Percentiles rank a stretch among this genome's conserved stretches.
Evolutionary conservation across 148 eudicot species (phyloP).

Genomic region (Vaccinium vitisidaea): DNA sequence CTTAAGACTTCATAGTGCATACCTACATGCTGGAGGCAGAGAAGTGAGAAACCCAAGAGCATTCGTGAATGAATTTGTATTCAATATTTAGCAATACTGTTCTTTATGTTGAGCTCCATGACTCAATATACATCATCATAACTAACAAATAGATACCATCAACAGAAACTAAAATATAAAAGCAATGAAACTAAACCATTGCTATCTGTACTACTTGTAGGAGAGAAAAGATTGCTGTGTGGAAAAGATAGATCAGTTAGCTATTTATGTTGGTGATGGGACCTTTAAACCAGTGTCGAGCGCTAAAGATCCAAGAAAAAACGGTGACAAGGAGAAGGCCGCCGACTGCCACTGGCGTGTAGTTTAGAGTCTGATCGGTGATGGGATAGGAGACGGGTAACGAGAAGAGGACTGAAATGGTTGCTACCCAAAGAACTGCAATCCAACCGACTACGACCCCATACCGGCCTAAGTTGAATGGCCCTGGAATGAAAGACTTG

Average conservation of each 20-base stretch:
- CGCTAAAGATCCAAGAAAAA: slow-evolving; percentile 66
- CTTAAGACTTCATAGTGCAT: too few species aligned
- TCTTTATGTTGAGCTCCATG: background rate
- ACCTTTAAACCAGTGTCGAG: slow-evolving; percentile 87
- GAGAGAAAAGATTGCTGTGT: background rate
- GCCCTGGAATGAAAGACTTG: slow-evolving; percentile 78
- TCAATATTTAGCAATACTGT: background rate
- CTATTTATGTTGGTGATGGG: slow-evolving; percentile 63
- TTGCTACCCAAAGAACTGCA: slow-evolving; percentile 78
- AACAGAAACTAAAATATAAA: background rate
- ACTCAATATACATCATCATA: background rate
- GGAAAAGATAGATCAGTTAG: slow-evolving; percentile 14
- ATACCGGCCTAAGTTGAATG: slow-evolving; percentile 78
- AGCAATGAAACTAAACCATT: background rate
- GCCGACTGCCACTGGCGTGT: slow-evolving; percentile 95
- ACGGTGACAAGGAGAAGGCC: slow-evolving; percentile 59
- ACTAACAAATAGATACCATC: background rate
- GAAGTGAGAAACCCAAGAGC: background rate
- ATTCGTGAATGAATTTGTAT: background rate
- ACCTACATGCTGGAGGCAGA: background rate
- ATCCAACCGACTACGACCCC: slow-evolving; percentile 78
- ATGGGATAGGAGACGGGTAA: slow-evolving; percentile 85
- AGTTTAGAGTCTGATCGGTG: slow-evolving; percentile 66
- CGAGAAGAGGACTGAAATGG: slow-evolving; percentile 77
- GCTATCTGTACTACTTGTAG: background rate